These are phyloP conservation scores for Gamsiella multidivaricata DNA, from an alignment of 192 early-diverging fungal species.

Conservation along the genomic window DNA sequence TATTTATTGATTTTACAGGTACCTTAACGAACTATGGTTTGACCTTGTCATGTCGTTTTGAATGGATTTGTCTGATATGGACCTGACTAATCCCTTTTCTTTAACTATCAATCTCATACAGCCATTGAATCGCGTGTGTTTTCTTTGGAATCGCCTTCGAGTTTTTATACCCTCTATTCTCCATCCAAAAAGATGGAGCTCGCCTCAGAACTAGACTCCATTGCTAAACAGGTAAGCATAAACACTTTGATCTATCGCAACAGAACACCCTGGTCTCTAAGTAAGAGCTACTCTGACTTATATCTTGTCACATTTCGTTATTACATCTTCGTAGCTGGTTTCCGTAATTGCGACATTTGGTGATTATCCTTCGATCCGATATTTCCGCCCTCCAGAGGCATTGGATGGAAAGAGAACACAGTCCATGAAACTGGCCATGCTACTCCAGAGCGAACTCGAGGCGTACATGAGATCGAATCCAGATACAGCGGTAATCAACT, in stretches of 20 bases:
- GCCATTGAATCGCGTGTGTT: slow-evolving; percentile 75
- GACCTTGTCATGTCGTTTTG: too few species aligned
- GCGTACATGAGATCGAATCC: slow-evolving; percentile 73
- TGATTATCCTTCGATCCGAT: slow-evolving; percentile 93
- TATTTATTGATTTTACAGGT: slow-evolving; percentile 89
- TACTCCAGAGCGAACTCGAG: slow-evolving; percentile 90
- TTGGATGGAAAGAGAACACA: slow-evolving; percentile 73
- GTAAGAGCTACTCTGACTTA: slow-evolving; percentile 5
- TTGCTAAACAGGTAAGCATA: slow-evolving; percentile 68
- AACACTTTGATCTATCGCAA: too few species aligned
- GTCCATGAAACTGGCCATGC: slow-evolving; percentile 80
- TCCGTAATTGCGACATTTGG: slow-evolving; percentile 90
- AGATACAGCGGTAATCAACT: slow-evolving; percentile 64
- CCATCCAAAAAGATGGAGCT: slow-evolving; percentile 55
- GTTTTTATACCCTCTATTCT: slow-evolving; percentile 75
- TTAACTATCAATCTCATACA: slow-evolving; percentile 27
- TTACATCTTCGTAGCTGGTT: slow-evolving; percentile 67
- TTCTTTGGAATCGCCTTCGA: slow-evolving; percentile 74
- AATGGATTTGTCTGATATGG: too few species aligned
- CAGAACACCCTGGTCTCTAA: too few species aligned
- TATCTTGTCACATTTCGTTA: not conserved
- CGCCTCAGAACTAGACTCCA: slow-evolving; percentile 59
- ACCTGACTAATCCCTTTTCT: too few species aligned
- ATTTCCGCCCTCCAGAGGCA: slow-evolving; percentile 82
- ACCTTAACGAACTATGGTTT: not conserved